Percentiles rank a stretch among this genome's conserved stretches.
Conservation (phyloP, 108 stramenopile genomes). For the Cyclostephanos tholiformis region DNA sequence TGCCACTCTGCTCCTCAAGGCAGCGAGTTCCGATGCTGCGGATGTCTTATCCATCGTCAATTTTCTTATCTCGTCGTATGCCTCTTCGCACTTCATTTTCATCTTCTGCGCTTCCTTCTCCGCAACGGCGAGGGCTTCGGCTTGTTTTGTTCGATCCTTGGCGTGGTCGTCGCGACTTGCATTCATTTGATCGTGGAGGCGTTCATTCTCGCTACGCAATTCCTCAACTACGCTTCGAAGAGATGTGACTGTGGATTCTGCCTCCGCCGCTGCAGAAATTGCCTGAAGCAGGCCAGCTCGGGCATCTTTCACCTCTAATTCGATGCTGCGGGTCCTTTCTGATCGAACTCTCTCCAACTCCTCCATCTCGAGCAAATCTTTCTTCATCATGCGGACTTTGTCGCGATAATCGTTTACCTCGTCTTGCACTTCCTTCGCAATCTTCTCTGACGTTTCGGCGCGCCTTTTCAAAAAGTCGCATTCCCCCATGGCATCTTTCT, state of each 20-base stretch:
- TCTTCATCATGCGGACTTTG: conserved; percentile 43
- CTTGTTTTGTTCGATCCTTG: conserved; percentile 51
- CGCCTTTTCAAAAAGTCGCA: conserved; percentile 32
- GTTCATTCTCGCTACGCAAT: conserved; percentile 58
- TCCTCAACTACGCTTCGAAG: conserved; percentile 58
- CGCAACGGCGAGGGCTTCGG: conserved; percentile 44
- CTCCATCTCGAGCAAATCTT: conserved; percentile 48
- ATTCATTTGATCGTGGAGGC: conserved; percentile 56
- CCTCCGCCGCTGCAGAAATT: conserved; percentile 56
- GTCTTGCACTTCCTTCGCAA: conserved; percentile 31
- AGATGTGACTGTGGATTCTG: conserved; percentile 56
- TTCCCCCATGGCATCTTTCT: conserved; percentile 44
- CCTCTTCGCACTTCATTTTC: conserved; percentile 57
- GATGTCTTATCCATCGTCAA: conserved; percentile 51
- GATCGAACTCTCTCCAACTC: conserved; percentile 56
- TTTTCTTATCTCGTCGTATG: conserved; percentile 52
- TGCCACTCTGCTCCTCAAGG: conserved; percentile 48
- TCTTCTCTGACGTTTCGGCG: conserved; percentile 31
- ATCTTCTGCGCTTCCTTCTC: conserved; percentile 61
- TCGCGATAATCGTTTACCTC: conserved; percentile 42
- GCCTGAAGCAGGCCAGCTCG: conserved; percentile 52
- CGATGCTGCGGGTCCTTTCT: conserved; percentile 47
- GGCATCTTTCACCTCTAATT: conserved; percentile 55
- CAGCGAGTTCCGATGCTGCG: conserved; percentile 48
- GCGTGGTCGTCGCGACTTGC: conserved; percentile 19